Conservation (phyloP, 169 alveolate species). For the Cryptosporidium tyzzeri region DNA sequence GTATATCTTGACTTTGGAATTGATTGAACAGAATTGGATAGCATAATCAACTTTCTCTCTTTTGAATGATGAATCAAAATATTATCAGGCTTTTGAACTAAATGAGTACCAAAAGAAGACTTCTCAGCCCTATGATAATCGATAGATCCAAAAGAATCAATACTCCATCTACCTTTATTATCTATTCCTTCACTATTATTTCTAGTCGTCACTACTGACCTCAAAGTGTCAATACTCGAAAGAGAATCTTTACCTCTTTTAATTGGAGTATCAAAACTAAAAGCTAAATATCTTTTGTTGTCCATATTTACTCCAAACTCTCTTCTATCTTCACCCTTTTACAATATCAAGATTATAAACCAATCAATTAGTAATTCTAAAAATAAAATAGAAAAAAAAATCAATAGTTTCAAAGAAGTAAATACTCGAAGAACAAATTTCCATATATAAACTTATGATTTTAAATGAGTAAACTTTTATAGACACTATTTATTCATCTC, state of each 20-base stretch:
- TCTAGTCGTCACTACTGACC: background rate
- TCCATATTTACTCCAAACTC: too few relatives aligned
- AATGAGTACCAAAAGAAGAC: background rate
- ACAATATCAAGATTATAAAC: background rate
- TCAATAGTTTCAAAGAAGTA: background rate
- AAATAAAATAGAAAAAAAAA: too few relatives aligned
- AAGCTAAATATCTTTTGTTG: background rate
- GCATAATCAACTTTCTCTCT: constrained; percentile 9
- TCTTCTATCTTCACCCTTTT: too few relatives aligned
- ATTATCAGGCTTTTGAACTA: background rate
- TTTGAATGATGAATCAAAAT: background rate
- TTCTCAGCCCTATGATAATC: background rate
- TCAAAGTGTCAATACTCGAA: background rate
- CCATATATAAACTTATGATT: background rate
- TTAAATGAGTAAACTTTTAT: too few relatives aligned
- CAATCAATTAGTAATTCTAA: too few relatives aligned
- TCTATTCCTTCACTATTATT: background rate
- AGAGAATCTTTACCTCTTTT: background rate
- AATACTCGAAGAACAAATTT: background rate
- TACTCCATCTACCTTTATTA: background rate
- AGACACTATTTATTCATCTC: background rate
- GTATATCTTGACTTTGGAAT: constrained; percentile 3
- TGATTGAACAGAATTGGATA: constrained; percentile 24
- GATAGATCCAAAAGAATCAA: background rate
- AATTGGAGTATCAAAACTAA: background rate